Base-by-base conservation (phyloP, 192 early-diverging fungal species). In the Physocladia obscura region DNA sequence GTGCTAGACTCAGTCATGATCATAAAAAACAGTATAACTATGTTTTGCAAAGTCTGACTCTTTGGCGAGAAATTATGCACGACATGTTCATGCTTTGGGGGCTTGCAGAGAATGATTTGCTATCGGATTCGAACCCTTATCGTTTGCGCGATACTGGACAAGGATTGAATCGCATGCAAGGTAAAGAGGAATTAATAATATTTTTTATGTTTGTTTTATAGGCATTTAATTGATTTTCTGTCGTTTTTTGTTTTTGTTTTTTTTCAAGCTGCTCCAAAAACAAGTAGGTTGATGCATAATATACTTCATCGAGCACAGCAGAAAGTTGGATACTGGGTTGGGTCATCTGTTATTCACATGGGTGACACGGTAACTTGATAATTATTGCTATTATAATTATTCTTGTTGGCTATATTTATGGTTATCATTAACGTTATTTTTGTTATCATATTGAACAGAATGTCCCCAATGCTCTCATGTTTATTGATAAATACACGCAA, bases 81-180 rank as follows among this genome's bases (percentile, higher is more conserved):
- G 80, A 98, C 71, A 98, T 98, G 94, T 99, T 97, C 74, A 91
- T 86, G 82, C 87, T 99, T 15, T 99, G 96, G 96, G 82, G 81
- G 51, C 74, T 94, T 21, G 88, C 97, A 3, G 97, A 99, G 78
- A 52, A 81, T 32, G 97, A 99, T 69, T 76, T 99, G 76, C 76
- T 99, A 55, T 65, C 74, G 8, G 80, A 81, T n/a, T 63, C 68
- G 37, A 95, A 93, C 75, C 65, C 81, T 24, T 99, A 99, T 84
- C 84, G 94, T 11, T 83, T 99, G 57, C 79, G 89, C 35, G 95
- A 99, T 73, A 99, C 97, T 6, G 97, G 97, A 8, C 97, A 99
- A 79, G 97, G 97, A 6, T 77, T 98, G 70, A 91, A 99, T 73
- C 90, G 97, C 31, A 90, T 99, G 56, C 97, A 99, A 71, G 49